Evolutionary conservation across 2,329 filamentous ascomycete genomes (phyloP).

Genomic region (Hymenoscyphus scutula): DNA sequence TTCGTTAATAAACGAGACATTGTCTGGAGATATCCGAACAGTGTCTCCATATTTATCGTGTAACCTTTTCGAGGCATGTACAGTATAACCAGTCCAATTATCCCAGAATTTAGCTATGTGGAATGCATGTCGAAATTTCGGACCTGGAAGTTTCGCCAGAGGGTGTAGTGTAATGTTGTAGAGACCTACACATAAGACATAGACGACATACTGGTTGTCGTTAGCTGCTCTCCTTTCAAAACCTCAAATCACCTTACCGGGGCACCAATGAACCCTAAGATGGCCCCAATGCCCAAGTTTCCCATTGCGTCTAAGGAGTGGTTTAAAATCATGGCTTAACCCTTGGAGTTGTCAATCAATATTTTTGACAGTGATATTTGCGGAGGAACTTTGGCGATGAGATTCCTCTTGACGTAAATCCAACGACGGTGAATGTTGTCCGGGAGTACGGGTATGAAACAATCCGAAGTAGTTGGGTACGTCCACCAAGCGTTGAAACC

Average conservation of each 20-base stretch:
- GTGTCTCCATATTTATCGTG: constrained; percentile 17
- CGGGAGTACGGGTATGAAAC: too few species aligned
- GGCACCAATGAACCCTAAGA: neutral
- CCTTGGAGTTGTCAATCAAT: too few species aligned
- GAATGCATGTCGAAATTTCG: constrained; percentile 20
- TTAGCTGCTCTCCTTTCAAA: neutral
- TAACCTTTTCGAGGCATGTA: constrained; percentile 4
- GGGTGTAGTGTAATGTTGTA: constrained; percentile 31
- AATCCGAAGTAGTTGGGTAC: too few species aligned
- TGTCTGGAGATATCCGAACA: constrained; percentile 15
- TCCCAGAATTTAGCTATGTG: neutral
- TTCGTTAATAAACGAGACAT: constrained; percentile 11
- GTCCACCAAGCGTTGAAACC: too few species aligned
- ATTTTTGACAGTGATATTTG: too few species aligned
- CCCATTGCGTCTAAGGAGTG: neutral
- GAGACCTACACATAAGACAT: constrained; percentile 19
- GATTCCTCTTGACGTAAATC: too few species aligned
- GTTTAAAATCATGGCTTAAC: neutral
- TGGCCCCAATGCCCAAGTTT: neutral
- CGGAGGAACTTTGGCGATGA: neutral
- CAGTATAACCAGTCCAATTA: neutral
- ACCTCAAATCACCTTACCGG: neutral
- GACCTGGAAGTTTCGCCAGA: constrained; percentile 34
- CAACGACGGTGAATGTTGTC: too few species aligned
- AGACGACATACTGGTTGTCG: neutral